Evolutionary conservation across 108 stramenopile genomes (phyloP).

Genomic region (Asterionellopsis glacialis): DNA sequence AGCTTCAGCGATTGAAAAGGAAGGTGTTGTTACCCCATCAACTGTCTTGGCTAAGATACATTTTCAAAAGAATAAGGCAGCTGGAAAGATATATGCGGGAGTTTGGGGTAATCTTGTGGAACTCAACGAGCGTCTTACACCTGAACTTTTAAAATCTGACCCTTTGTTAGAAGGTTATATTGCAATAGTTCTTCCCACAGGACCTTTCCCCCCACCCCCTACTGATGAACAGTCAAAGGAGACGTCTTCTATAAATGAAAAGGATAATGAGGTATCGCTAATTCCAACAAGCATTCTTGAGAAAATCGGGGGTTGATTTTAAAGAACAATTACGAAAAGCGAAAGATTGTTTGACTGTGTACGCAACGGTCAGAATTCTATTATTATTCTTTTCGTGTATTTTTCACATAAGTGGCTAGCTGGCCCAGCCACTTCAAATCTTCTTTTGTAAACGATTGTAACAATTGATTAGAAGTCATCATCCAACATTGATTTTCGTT

Average conservation of each 20-base stretch:
- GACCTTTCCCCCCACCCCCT: constrained; percentile 38
- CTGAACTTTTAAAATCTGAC: constrained; percentile 31
- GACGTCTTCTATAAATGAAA: neutral
- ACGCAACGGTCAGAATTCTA: too few species aligned
- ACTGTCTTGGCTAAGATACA: constrained; percentile 21
- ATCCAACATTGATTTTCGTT: constrained; percentile 46
- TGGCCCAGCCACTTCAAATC: constrained; percentile 77
- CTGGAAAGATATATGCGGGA: constrained; percentile 38
- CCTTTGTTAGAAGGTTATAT: constrained; percentile 73
- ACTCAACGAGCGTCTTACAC: constrained; percentile 35
- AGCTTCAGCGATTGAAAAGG: constrained; percentile 3
- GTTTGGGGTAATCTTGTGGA: constrained; percentile 70
- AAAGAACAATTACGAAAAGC: too few species aligned
- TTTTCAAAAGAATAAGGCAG: constrained; percentile 6
- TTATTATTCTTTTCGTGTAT: too few species aligned
- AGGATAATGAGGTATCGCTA: neutral
- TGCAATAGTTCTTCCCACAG: constrained; percentile 62
- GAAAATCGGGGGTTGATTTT: too few species aligned
- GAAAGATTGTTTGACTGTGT: too few species aligned
- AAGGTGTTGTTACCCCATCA: constrained; percentile 17
- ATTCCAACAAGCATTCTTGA: too few species aligned
- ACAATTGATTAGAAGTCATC: constrained; percentile 55
- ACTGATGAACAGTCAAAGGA: neutral
- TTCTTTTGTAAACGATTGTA: constrained; percentile 58
- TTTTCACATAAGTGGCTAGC: constrained; percentile 39